phyloP scores from a whole-genome alignment of 148 eudicot species.

The Rhododendron mucronatum region DNA sequence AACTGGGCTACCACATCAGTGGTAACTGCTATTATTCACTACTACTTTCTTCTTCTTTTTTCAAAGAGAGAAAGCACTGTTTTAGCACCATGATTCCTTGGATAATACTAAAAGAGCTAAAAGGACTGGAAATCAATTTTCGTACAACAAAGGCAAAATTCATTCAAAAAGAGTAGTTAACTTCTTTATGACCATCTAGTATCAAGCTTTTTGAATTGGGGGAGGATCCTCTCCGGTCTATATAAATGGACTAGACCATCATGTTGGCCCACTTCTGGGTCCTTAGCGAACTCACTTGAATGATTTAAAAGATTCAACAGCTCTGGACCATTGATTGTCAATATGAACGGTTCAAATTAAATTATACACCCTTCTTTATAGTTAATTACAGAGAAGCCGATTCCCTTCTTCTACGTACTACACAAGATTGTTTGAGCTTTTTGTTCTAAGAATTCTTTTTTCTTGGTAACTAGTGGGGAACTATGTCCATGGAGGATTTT shows the following conservation, averaged over 20 bases:
- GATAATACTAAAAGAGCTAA: neutral
- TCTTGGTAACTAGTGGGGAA: neutral
- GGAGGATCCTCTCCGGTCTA: neutral
- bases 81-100: conserved; percentile 7
- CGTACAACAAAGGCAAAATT: neutral
- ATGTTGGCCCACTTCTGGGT: too few species aligned
- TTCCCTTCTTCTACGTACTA: too few species aligned
- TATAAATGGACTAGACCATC: too few species aligned
- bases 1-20: too few species aligned
- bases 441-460: neutral
- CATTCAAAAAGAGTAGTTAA: conserved; percentile 5
- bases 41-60: neutral
- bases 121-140: neutral
- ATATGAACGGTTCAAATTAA: too few species aligned
- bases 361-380: too few species aligned
- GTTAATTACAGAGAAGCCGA: too few species aligned
- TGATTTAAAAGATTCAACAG: too few species aligned
- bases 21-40: neutral
- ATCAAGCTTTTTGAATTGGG: neutral
- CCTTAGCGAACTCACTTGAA: neutral
- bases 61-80: neutral
- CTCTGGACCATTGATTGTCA: too few species aligned
- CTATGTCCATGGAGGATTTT: neutral
- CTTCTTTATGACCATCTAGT: conserved; percentile 8
- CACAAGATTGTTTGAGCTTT: neutral